Conservation (phyloP, 2,329 filamentous ascomycete genomes). For the Venturia nashicola region DNA sequence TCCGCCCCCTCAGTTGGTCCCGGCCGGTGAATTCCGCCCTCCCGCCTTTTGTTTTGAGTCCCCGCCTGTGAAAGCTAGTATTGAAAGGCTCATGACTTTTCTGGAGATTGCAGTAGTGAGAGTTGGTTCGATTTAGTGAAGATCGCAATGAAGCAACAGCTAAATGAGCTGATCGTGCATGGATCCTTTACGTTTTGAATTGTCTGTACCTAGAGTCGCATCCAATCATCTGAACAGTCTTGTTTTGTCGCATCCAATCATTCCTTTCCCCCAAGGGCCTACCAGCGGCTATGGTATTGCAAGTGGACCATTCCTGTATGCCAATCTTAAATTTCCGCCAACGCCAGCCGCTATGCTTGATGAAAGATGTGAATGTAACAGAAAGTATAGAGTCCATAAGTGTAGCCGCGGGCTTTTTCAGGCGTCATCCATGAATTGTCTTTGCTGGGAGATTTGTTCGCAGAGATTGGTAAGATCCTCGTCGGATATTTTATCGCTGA, state of each 20-base stretch:
- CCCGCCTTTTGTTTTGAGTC: no score
- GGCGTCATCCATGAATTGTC: constrained; percentile 2
- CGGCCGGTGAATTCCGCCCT: no score
- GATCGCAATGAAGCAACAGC: not conserved
- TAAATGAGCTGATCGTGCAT: not conserved
- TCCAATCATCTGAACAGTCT: not conserved
- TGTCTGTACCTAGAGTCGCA: not conserved
- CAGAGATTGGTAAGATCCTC: constrained; percentile 78
- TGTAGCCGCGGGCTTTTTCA: not conserved
- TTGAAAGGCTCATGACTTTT: not conserved
- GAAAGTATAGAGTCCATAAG: not conserved
- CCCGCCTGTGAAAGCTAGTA: no score
- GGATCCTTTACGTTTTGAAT: not conserved
- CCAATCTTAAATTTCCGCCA: not conserved
- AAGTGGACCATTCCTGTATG: not conserved
- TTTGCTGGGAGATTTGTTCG: constrained; percentile 52
- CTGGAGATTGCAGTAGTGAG: not conserved
- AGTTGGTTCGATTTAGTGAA: not conserved
- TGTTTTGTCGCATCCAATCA: not conserved
- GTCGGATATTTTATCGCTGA: constrained; percentile 69
- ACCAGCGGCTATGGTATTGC: not conserved
- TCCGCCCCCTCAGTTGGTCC: no score
- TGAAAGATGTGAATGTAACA: not conserved
- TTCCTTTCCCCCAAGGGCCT: not conserved
- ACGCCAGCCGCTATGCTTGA: constrained; percentile 5